Evolutionary conservation across 2,329 filamentous ascomycete genomes (phyloP).

Genomic region (Colletotrichum sp.): DNA sequence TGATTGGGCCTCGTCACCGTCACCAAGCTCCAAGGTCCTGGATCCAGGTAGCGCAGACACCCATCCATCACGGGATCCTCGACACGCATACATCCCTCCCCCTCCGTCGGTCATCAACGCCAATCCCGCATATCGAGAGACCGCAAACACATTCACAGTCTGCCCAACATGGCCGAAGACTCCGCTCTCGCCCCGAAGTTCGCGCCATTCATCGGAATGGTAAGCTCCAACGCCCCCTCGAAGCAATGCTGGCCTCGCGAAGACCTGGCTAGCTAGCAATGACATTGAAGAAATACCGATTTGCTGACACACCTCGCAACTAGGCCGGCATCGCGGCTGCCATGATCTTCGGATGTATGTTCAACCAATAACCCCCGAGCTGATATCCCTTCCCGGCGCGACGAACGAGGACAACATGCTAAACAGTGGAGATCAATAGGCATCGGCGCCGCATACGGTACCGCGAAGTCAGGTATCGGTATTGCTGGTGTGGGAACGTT

Average conservation of each 20-base stretch:
- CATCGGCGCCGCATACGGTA: constrained; percentile 83
- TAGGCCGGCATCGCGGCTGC: constrained; percentile 80
- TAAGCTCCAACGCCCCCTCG: constrained; percentile 47
- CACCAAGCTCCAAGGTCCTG: constrained; percentile 23
- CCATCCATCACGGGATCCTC: constrained; percentile 17
- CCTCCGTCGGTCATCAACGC: constrained; percentile 25
- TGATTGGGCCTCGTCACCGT: constrained; percentile 21
- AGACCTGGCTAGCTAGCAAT: not conserved
- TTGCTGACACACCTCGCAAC: constrained; percentile 27
- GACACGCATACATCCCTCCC: constrained; percentile 18
- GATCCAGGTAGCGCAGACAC: constrained; percentile 19
- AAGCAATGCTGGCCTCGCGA: not conserved
- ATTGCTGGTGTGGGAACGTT: constrained; percentile 87
- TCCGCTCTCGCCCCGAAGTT: constrained; percentile 77
- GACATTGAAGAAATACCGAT: not conserved
- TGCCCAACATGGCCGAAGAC: constrained; percentile 53
- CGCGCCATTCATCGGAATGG: constrained; percentile 89
- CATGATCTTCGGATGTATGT: constrained; percentile 83
- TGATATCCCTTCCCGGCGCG: constrained; percentile 14
- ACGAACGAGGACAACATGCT: constrained; percentile 4
- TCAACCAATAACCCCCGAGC: constrained; percentile 30
- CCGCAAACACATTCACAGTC: not conserved
- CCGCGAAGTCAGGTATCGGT: constrained; percentile 86
- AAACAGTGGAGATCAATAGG: constrained; percentile 37
- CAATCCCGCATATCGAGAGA: constrained; percentile 17